Conservation (phyloP, 1,284 basidiomycete species). For the Meripilus lineatus region DNA sequence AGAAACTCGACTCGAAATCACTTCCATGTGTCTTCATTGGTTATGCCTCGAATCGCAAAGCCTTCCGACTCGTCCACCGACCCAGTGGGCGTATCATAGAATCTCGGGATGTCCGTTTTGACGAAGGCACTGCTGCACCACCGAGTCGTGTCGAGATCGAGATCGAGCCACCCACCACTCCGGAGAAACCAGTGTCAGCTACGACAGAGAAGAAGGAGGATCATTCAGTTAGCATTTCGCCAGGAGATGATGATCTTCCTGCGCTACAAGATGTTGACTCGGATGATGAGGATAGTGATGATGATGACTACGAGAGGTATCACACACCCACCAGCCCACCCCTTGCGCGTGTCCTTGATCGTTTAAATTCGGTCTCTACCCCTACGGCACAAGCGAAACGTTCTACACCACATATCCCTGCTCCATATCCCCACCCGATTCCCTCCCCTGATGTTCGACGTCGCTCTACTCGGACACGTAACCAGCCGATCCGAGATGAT, state of each 20-base stretch:
- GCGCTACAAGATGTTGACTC: not conserved
- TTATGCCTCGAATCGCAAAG: constrained; percentile 17
- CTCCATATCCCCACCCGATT: not conserved
- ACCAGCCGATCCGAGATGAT: constrained; percentile 2
- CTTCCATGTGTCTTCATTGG: constrained; percentile 23
- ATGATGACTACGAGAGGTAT: not conserved
- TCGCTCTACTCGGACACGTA: not conserved
- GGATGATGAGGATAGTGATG: not conserved
- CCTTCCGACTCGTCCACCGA: constrained; percentile 18
- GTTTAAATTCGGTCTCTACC: too few relatives aligned
- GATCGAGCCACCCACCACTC: constrained; percentile 7
- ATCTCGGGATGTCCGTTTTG: constrained; percentile 14
- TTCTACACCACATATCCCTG: constrained; percentile 11
- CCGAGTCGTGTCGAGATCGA: constrained; percentile 2
- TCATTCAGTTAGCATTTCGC: too few relatives aligned
- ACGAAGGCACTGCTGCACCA: constrained; percentile 3
- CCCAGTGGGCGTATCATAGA: constrained; percentile 10
- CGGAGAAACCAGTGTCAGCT: too few relatives aligned
- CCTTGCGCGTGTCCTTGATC: too few relatives aligned
- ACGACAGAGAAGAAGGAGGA: too few relatives aligned
- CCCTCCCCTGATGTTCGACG: not conserved
- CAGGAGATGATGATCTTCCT: not conserved
- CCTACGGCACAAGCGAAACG: constrained; percentile 8
- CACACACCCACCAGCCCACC: too few relatives aligned
- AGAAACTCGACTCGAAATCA: constrained; percentile 17